These are phyloP conservation scores for Podaxis sp. DNA, from an alignment of 768 basidiomycete species.

Conservation along the genomic window DNA sequence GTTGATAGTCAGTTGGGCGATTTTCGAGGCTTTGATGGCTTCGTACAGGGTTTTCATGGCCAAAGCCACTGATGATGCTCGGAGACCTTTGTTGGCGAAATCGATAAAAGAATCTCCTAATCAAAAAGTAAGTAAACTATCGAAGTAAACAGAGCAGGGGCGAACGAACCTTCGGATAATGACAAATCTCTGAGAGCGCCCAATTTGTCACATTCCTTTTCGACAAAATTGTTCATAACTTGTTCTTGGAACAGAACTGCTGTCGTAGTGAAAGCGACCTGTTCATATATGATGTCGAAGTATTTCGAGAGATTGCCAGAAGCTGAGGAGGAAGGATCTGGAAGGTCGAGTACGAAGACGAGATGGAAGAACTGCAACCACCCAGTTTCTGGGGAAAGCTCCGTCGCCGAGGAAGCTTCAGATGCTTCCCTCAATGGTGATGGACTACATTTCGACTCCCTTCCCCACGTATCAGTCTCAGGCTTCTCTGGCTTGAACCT, in stretches of 20 bases:
- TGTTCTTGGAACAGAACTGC: constrained; percentile 94
- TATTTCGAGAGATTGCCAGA: constrained; percentile 75
- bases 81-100: constrained; percentile 55
- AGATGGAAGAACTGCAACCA: constrained; percentile 82
- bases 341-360: constrained; percentile 82
- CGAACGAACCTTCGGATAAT: constrained; percentile 51
- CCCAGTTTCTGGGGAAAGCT: constrained; percentile 31
- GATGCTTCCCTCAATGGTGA: constrained; percentile 28
- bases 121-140: neutral
- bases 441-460: constrained; percentile 40
- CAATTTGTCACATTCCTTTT: constrained; percentile 70
- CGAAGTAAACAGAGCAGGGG: constrained; percentile 8
- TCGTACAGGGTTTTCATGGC: constrained; percentile 81
- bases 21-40: constrained; percentile 67
- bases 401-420: constrained; percentile 27
- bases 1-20: constrained; percentile 76
- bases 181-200: constrained; percentile 67
- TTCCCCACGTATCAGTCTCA: constrained; percentile 47
- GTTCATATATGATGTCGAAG: constrained; percentile 84
- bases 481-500: constrained; percentile 61
- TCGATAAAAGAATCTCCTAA: constrained; percentile 56
- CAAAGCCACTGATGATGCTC: constrained; percentile 64
- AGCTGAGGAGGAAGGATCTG: constrained; percentile 83
- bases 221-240: constrained; percentile 81
- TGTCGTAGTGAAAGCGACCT: constrained; percentile 84